phyloP scores from a whole-genome alignment of 805 yeast species.

The Soucietia sequanensis region DNA sequence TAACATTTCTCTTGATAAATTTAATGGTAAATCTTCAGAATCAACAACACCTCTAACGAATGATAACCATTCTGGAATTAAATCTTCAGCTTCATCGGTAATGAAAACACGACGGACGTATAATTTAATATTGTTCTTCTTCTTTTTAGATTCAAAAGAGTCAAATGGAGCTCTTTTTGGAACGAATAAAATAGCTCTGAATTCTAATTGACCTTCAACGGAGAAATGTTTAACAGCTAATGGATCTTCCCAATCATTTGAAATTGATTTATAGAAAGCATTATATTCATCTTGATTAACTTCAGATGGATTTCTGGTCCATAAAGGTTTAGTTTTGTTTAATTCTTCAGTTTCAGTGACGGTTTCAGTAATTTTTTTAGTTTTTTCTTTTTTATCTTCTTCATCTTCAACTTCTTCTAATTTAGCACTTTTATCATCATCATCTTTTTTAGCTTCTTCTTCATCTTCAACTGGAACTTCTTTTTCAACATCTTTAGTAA shows the following conservation, averaged over 20 bases:
- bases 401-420: constrained; percentile 76
- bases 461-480: constrained; percentile 86
- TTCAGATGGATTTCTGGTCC: constrained; percentile 99
- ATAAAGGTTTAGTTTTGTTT: constrained; percentile 97
- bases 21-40: constrained; percentile 98
- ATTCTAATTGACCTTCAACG: constrained; percentile 99
- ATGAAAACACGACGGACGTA: constrained; percentile 99
- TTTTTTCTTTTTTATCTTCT: constrained; percentile 67
- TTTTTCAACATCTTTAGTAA: constrained; percentile 98
- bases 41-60: constrained; percentile 99
- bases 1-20: constrained; percentile 99
- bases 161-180: constrained; percentile 99
- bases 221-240: constrained; percentile 99
- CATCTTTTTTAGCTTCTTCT: constrained; percentile 24
- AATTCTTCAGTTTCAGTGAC: constrained; percentile 97
- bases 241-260: constrained; percentile 99
- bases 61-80: constrained; percentile 98
- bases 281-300: constrained; percentile 98
- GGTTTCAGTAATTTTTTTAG: constrained; percentile 86
- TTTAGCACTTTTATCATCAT: constrained; percentile 66
- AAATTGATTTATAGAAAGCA: constrained; percentile 98
- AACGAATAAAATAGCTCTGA: constrained; percentile 94
- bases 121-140: constrained; percentile 97
- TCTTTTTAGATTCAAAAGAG: constrained; percentile 96
- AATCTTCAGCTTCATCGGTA: constrained; percentile 99